Base-by-base conservation (phyloP, 2,329 filamentous ascomycete genomes). In the Nannizziopsis arthrosporioides region DNA sequence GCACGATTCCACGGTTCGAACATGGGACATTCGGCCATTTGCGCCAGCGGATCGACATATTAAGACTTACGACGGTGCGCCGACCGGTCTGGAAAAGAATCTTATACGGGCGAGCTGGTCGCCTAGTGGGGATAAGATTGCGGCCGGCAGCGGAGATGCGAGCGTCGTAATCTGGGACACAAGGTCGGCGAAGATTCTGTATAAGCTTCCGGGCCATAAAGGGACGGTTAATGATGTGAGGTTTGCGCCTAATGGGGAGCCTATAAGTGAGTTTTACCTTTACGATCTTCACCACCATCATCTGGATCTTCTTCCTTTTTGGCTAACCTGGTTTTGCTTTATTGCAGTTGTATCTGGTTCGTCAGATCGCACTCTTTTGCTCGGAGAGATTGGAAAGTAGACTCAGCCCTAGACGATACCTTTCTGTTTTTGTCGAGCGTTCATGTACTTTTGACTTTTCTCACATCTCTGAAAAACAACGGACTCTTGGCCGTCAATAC, bases 1-100 rank as follows among this genome's bases (percentile, higher is more conserved):
- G 6, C 92, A 95, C 74, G 92, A 98, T 65, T 88, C 85, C 15
- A 94, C 90, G 0, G 92, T 89, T 34, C 78, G 85, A 59, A 95
- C 89, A 14, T 98, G 92, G 92, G 90, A 98, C 63, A 85, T 98
- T 45, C 77, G 90, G 56, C 90, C 92, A 0, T 98, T 96, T 68
- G 90, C 92, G 5, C 87, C 92, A 0, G 80, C 83, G 0, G 85
- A 95, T 63, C 76, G 92, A 55, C 81, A 86, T 51, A 79, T 96
- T 51, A 79, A 80, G 60, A 94, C 86, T 0, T 94, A 92, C 63
- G 90, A 96, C 58, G 92, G 92, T n/a, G 90, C 90, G 0, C 82
- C 84, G 9, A 75, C 80, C 32, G 89, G 89, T 0, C 67, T 94
- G 45, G 92, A 98, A 67, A 92, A 92, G 73, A 96, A 96, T 58